These are phyloP conservation scores for Golubevia sp. DNA, from an alignment of 1,284 basidiomycete species.

Conservation along the genomic window DNA sequence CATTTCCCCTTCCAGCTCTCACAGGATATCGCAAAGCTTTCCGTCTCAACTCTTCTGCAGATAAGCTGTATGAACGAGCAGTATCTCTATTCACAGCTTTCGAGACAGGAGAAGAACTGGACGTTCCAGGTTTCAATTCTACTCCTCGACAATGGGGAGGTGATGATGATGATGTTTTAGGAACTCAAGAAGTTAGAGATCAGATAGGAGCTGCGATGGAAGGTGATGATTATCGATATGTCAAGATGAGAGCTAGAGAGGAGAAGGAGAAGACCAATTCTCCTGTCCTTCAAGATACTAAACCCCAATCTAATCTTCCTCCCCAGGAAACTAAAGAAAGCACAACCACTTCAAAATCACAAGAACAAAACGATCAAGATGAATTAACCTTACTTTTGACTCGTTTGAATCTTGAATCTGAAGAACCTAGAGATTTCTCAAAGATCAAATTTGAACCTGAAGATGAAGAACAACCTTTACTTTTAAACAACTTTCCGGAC, in stretches of 20 bases:
- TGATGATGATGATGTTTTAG: background rate
- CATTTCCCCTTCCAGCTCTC: constrained; percentile 12
- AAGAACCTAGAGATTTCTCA: background rate
- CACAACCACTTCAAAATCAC: constrained; percentile 14
- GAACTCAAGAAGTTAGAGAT: constrained; percentile 29
- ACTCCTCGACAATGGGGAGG: background rate
- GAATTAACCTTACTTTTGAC: background rate
- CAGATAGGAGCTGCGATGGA: constrained; percentile 33
- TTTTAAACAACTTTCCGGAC: constrained; percentile 36
- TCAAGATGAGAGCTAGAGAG: too few species aligned
- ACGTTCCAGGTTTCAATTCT: background rate
- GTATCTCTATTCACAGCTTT: constrained; percentile 28
- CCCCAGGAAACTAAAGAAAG: constrained; percentile 22
- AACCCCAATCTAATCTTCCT: constrained; percentile 21
- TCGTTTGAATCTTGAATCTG: background rate
- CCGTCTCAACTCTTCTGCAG: constrained; percentile 34
- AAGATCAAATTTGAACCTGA: constrained; percentile 21
- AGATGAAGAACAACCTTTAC: constrained; percentile 30
- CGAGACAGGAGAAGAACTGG: constrained; percentile 15
- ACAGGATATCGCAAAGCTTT: constrained; percentile 39
- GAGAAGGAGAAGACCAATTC: too few species aligned
- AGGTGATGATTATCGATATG: constrained; percentile 27
- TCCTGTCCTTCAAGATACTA: constrained; percentile 2
- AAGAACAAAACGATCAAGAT: background rate
- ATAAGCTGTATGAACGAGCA: constrained; percentile 41